Evolutionary conservation across 768 basidiomycete genomes (phyloP), one percentile per base, ranked within the genome.

Genomic region (Naematelia encephala): DNA sequence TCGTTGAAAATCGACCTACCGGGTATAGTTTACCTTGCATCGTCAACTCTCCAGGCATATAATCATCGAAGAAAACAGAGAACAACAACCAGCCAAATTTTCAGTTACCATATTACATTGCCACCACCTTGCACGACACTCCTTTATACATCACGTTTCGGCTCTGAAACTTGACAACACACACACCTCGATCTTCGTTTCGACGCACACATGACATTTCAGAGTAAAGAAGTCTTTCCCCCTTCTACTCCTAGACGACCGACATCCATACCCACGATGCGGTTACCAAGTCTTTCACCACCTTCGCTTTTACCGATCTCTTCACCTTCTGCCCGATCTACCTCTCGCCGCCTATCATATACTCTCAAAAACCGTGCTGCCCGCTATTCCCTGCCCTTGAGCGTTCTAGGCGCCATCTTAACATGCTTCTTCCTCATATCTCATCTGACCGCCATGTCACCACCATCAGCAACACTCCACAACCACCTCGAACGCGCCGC

Each of bases 311-410:
- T 39, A 16, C 34, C 34, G 8, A 8, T 39, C 8, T 39, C 34
- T 8, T 39, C 34, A 47, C 46, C 27, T 25, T 34, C 28, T 13
- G 21, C 52, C n/a, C 47, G 56, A 14, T 29, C 50, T 1, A 48
- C 53, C 21, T 67, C 61, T 28, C 59, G 68, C 34, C 63, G 70
- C 13, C 29, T 72, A 25, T 69, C 67, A 4, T 69, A 67, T 44
- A 61, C 51, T 22, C 42, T 72, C 46, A 68, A 68, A 44, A 59
- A 46, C 22, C 62, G 70, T 10, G 58, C 55, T 13, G 25, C 28
- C 0, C 61, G 58, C 22, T 39, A 69, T 49, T 52, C 63, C 19
- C 14, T 61, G 27, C 62, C 67, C 3, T 39, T 72, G 1, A 51
- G 47, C 26, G n/a, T 69, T 14, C 61, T 51, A 3, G 60, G 56